Base-by-base conservation (phyloP, 345 rosid genomes). In the Arabis hirsuta region DNA sequence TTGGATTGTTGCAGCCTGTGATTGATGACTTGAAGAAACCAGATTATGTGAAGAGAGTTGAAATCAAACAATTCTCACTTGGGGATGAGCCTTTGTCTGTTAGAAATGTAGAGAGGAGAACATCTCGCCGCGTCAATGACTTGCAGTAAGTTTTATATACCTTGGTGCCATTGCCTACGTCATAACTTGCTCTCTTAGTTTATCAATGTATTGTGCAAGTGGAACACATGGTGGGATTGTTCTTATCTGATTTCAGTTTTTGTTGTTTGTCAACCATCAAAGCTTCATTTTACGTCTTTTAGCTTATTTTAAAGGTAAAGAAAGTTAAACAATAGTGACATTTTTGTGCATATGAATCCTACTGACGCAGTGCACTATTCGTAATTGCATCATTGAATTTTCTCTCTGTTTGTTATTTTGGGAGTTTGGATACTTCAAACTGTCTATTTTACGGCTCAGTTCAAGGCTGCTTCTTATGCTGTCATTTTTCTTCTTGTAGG, bases 41-140 rank as follows among this genome's bases (percentile, higher is more conserved):
- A 24, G 97, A 88, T 79, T 95, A 90, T 67, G 99, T 95, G 4
- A 71, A 90, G 83, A 87, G 98, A 69, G 99, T 95, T 32, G 97
- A 90, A 20, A 90, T 95, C 7, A 95, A 83, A 78, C 99, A 95
- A 46, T 95, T 91, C 79, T 91, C 99, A 7, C 79, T 95, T 38
- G 99, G 99, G 54, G 98, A 91, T 29, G 97, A 90, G 78, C 96
- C 99, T 0, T 78, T 95, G 83, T 91, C 99, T 11, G 98, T 95
- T 64, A 83, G 99, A 55, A 95, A 90, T 68, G 98, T 95, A 0
- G 98, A 95, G 84, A 86, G 99, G 48, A 81, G 96, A 77, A 95
- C 99, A 47, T 95, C 99, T 1, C 96, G 98, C 41, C 85, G 92
- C 0, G 88, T 79, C 66, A 95, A 95, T 70, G 99, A 95, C 84